Evolutionary conservation across 2,329 filamentous ascomycete genomes (phyloP), one percentile per base, ranked within the genome.

Genomic region (Penicillium rolfsii): DNA sequence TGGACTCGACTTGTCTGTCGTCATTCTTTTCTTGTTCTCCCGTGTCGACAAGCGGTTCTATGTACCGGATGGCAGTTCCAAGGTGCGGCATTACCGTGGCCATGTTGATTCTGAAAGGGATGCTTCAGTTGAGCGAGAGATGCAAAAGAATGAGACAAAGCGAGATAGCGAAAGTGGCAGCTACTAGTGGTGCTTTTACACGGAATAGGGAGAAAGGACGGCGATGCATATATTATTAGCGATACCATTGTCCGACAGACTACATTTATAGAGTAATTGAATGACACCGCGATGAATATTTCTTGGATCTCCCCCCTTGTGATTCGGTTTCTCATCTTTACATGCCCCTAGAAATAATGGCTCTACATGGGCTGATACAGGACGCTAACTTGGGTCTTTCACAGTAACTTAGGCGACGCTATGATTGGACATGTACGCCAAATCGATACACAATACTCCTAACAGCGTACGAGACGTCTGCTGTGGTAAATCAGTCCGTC

Each of bases 11-110:
- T 79, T 93, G 43, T 71, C 89, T 26, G 86, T 92, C 40, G 82
- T 94, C 4, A 84, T 82, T 56, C 77, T 88, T 8, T 94, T 91
- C 76, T 83, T 88, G 0, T 70, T 89, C 16, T 76, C 83, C 22
- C 84, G 92, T 35, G 87, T 95, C 63, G 93, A 96, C 73, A 82
- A 83, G 63, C 85, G 90, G 45, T 96, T 94, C 79, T 83, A 89
- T 71, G 79, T 95, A 26, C 91, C 91, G 1, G 80, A 95, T 72
- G 89, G 89, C 8, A 63, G 65, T 52, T 66, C 63, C 9, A 56
- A 66, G 49, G 61, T 64, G 40, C 63, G 65, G 7, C 58, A 64
- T 33, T 67, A 62, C 52, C 53, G 63, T 8, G 35, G 59, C 4
- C 16, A 52, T 14, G 45, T 38, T 1, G n/a, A 26, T 22, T 11